Evolutionary conservation across 768 basidiomycete species (phyloP).

Genomic region (Russula sp.): DNA sequence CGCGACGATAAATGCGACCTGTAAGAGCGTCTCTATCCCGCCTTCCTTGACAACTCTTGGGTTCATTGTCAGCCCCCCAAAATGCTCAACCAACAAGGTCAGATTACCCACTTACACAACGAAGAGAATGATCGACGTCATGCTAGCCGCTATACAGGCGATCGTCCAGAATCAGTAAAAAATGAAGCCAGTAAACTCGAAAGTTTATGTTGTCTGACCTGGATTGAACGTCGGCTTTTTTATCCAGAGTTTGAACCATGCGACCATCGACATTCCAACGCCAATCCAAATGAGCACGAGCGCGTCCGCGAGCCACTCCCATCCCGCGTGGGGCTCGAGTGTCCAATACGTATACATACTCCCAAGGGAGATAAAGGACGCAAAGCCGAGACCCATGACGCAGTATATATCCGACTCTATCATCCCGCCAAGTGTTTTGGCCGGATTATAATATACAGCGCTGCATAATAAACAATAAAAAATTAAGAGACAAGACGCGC

Average conservation of each 20-base stretch:
- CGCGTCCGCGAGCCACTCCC: constrained; percentile 70
- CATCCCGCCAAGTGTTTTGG: constrained; percentile 91
- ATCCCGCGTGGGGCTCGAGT: constrained; percentile 66
- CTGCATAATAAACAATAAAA: constrained; percentile 37
- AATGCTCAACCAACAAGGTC: background rate
- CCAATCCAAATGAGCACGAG: constrained; percentile 82
- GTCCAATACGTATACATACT: constrained; percentile 81
- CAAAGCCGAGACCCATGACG: constrained; percentile 62
- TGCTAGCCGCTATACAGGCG: constrained; percentile 62
- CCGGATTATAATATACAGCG: constrained; percentile 88
- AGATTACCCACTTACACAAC: constrained; percentile 54
- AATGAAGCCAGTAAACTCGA: too few species aligned
- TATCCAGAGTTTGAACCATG: constrained; percentile 94
- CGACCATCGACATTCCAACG: constrained; percentile 71
- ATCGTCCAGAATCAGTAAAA: constrained; percentile 8
- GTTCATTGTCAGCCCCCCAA: constrained; percentile 2
- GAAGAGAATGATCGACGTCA: constrained; percentile 81
- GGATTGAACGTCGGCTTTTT: constrained; percentile 85
- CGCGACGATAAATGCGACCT: constrained; percentile 72
- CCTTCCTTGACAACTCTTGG: constrained; percentile 84
- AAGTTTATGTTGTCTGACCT: constrained; percentile 43
- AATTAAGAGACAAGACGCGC: constrained; percentile 5
- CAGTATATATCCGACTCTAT: constrained; percentile 86
- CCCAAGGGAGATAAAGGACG: constrained; percentile 67
- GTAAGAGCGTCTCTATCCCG: constrained; percentile 66